These are phyloP conservation scores for Didymella keratinophila DNA, from an alignment of 2,329 filamentous ascomycete species.

Conservation along the genomic window DNA sequence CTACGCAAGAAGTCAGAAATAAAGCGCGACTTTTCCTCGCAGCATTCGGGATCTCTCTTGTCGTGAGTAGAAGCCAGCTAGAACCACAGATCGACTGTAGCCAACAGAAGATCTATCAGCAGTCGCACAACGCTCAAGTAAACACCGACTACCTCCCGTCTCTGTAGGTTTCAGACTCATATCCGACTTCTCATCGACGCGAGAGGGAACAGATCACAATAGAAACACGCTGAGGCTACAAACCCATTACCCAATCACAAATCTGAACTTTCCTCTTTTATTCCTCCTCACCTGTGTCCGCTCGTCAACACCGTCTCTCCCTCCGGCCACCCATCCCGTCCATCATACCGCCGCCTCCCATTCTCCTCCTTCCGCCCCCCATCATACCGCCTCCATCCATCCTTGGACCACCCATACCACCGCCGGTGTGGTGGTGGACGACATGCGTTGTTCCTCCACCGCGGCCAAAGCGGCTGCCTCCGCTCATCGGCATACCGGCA, in stretches of 20 bases:
- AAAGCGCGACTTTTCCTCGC: too few relatives aligned
- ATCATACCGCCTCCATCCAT: conserved; percentile 10
- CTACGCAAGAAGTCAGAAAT: background rate
- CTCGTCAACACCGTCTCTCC: conserved; percentile 4
- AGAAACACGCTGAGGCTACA: background rate
- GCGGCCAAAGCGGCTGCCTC: conserved; percentile 12
- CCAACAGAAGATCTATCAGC: too few relatives aligned
- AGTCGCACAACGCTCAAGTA: too few relatives aligned
- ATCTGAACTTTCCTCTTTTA: background rate
- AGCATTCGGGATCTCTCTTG: too few relatives aligned
- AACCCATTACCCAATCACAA: background rate
- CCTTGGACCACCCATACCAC: conserved; percentile 7
- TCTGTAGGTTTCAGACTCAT: too few relatives aligned
- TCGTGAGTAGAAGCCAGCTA: too few relatives aligned
- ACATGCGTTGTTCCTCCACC: conserved; percentile 13
- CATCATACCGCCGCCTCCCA: conserved; percentile 6
- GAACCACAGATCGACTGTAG: too few relatives aligned
- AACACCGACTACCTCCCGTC: too few relatives aligned
- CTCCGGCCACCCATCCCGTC: conserved; percentile 1
- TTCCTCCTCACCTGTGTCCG: background rate
- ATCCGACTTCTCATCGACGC: too few relatives aligned
- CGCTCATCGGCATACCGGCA: conserved; percentile 8
- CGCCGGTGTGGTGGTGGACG: conserved; percentile 11
- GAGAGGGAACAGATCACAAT: too few relatives aligned
- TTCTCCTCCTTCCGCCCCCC: conserved; percentile 4